phyloP scores from a whole-genome alignment of 208 protist genomes.

The Endotrypanum monterogeii region DNA sequence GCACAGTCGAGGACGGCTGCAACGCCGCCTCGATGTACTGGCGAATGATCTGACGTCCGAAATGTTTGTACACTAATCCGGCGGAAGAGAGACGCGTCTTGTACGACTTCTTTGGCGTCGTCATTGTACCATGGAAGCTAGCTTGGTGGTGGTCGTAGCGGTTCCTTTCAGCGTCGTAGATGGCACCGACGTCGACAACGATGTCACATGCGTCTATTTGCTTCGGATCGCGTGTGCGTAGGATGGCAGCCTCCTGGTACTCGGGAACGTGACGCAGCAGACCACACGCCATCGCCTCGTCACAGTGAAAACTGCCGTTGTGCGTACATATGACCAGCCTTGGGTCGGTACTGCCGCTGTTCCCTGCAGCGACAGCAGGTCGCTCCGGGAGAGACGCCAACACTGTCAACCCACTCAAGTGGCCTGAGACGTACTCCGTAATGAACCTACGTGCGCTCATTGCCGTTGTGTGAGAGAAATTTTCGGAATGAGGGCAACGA shows the following conservation, averaged over 20 bases:
- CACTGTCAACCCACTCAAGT: conserved; percentile 58
- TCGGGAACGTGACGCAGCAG: conserved; percentile 78
- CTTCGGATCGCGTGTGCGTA: conserved; percentile 86
- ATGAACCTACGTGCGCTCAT: conserved; percentile 49
- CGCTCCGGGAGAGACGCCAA: conserved; percentile 34
- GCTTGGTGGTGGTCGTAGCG: conserved; percentile 97
- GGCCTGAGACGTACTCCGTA: conserved; percentile 63
- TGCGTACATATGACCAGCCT: conserved; percentile 91
- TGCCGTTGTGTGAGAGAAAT: not conserved
- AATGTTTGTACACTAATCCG: conserved; percentile 96
- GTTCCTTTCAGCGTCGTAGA: conserved; percentile 84
- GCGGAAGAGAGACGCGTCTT: conserved; percentile 91
- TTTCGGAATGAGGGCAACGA: not conserved
- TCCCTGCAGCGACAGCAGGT: conserved; percentile 11
- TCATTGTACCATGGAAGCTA: conserved; percentile 92
- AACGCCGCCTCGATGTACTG: conserved; percentile 53
- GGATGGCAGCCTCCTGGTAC: conserved; percentile 59
- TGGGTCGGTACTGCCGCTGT: conserved; percentile 1
- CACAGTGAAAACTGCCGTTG: conserved; percentile 94
- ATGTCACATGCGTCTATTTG: conserved; percentile 77
- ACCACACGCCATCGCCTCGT: conserved; percentile 95
- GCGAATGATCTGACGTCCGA: conserved; percentile 91
- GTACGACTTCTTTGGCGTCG: conserved; percentile 54
- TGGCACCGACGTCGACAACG: conserved; percentile 96
- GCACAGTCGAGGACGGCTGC: conserved; percentile 31